phyloP scores from a whole-genome alignment of 1,284 basidiomycete species.

The Volvariella surrecta region DNA sequence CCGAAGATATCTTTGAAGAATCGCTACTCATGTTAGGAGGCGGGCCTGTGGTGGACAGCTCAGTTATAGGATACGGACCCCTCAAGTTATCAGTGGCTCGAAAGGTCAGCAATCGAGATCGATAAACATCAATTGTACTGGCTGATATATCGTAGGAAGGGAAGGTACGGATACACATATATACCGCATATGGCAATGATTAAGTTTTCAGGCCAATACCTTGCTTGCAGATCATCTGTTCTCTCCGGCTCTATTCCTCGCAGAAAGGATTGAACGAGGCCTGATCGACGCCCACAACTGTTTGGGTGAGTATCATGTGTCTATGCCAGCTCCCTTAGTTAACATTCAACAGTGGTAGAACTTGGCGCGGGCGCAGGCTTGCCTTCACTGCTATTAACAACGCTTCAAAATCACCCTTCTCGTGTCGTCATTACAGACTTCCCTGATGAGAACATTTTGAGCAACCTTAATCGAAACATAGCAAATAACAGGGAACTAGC shows the following conservation, averaged over 20 bases:
- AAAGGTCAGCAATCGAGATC: slow-evolving; percentile 30
- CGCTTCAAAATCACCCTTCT: slow-evolving; percentile 32
- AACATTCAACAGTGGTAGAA: slow-evolving; percentile 41
- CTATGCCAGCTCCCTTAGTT: background rate
- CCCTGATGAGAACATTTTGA: slow-evolving; percentile 51
- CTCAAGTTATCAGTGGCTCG: slow-evolving; percentile 40
- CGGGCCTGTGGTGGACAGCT: slow-evolving; percentile 26
- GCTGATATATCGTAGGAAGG: slow-evolving; percentile 35
- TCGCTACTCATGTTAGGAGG: slow-evolving; percentile 37
- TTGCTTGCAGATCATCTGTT: slow-evolving; percentile 66
- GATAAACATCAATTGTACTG: background rate
- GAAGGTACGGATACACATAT: slow-evolving; percentile 27
- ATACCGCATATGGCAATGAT: slow-evolving; percentile 8
- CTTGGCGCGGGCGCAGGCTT: slow-evolving; percentile 60
- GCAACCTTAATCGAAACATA: slow-evolving; percentile 46
- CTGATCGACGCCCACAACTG: slow-evolving; percentile 29
- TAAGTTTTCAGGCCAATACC: slow-evolving; percentile 45
- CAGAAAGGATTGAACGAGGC: slow-evolving; percentile 52
- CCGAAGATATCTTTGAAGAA: slow-evolving; percentile 41
- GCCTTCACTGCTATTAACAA: slow-evolving; percentile 52
- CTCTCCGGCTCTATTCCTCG: slow-evolving; percentile 56
- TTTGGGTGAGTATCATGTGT: slow-evolving; percentile 25
- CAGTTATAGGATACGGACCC: slow-evolving; percentile 36
- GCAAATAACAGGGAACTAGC: slow-evolving; percentile 34
- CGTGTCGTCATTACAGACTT: slow-evolving; percentile 59